These are phyloP conservation scores for Astrothelium macrocarpum DNA, from an alignment of 495 filamentous ascomycete genomes.

Conservation along the genomic window DNA sequence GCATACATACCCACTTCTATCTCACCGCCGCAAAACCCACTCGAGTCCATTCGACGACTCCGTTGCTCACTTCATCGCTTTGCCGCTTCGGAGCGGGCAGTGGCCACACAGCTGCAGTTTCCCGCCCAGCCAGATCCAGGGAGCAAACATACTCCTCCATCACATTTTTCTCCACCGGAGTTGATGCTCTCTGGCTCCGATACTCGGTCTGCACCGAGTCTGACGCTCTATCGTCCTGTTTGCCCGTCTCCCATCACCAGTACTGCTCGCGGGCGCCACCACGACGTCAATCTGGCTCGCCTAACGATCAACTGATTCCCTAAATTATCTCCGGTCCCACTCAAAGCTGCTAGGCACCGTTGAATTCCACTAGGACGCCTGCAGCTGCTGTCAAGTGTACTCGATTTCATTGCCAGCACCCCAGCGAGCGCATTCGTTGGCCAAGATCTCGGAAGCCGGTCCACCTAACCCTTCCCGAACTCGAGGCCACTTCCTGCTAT, in stretches of 20 bases:
- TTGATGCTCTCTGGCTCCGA: background rate
- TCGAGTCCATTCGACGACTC: background rate
- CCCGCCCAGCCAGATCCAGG: background rate
- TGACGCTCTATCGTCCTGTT: background rate
- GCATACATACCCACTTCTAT: slow-evolving; percentile 4
- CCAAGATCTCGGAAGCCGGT: background rate
- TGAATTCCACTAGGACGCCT: background rate
- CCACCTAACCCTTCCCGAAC: background rate
- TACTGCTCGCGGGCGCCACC: background rate
- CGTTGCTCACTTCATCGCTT: background rate
- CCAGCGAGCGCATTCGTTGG: background rate
- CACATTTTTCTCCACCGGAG: background rate
- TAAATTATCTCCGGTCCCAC: background rate
- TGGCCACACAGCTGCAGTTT: slow-evolving; percentile 4
- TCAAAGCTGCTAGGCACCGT: background rate
- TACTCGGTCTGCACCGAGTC: background rate
- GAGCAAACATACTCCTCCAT: background rate
- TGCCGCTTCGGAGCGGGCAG: slow-evolving; percentile 2
- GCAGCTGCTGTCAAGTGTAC: background rate
- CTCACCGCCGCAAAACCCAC: background rate
- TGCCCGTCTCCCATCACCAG: background rate
- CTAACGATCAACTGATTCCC: background rate
- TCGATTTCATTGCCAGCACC: background rate
- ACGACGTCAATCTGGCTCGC: background rate
- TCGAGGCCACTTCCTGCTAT: background rate